phyloP scores from a whole-genome alignment of 305 asterid genomes.

The Fraxinus velutina region DNA sequence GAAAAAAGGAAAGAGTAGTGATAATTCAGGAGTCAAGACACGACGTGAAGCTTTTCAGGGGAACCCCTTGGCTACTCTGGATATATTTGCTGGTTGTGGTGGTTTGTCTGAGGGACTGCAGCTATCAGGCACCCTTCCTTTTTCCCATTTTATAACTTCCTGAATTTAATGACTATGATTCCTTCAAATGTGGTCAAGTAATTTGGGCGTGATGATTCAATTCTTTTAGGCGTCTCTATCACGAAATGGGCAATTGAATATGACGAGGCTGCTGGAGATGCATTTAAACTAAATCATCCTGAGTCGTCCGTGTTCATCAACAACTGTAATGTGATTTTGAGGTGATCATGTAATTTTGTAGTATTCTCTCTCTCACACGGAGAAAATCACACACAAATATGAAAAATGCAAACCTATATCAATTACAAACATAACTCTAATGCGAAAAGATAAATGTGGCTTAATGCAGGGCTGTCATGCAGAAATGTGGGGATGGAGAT shows the following conservation, averaged over 20 bases:
- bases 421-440: slow-evolving; percentile 14
- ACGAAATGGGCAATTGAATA: slow-evolving; percentile 99
- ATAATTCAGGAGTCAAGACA: slow-evolving; percentile 38
- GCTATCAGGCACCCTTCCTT: slow-evolving; percentile 54
- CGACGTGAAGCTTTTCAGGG: slow-evolving; percentile 33
- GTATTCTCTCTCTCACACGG: neutral
- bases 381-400: neutral
- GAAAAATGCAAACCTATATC: neutral
- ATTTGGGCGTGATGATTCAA: slow-evolving; percentile 25
- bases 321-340: slow-evolving; percentile 85
- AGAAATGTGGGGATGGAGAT: slow-evolving; percentile 61
- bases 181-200: slow-evolving; percentile 2
- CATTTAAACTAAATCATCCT: slow-evolving; percentile 90
- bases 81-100: slow-evolving; percentile 96
- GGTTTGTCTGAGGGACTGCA: slow-evolving; percentile 88
- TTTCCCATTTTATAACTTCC: slow-evolving; percentile 11
- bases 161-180: neutral
- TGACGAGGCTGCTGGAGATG: slow-evolving; percentile 89
- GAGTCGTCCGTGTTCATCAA: slow-evolving; percentile 63
- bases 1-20: slow-evolving; percentile 81
- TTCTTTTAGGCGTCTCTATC: slow-evolving; percentile 49
- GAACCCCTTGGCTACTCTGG: slow-evolving; percentile 58
- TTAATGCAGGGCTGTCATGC: slow-evolving; percentile 61
- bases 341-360: slow-evolving; percentile 35
- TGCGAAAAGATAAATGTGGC: slow-evolving; percentile 8